Evolutionary conservation across 2,329 filamentous ascomycete species (phyloP).

Genomic region (Aspergillus sergii): DNA sequence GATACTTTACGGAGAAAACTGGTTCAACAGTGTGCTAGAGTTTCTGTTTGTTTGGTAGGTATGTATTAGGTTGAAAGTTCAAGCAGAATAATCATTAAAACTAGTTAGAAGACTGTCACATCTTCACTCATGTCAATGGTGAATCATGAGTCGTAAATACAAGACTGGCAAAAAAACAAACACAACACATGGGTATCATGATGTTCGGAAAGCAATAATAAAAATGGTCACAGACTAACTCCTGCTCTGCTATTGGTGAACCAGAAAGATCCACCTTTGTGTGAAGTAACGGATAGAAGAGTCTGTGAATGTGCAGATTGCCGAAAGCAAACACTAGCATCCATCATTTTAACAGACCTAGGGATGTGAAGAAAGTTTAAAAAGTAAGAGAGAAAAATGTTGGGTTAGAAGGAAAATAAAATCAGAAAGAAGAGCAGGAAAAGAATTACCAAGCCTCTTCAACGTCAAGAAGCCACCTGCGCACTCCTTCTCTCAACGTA

Average conservation of each 20-base stretch:
- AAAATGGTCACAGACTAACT: background rate
- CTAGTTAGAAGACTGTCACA: background rate
- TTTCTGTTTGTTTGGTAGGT: no score
- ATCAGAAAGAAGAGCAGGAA: background rate
- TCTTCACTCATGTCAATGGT: conserved; percentile 2
- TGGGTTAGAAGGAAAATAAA: background rate
- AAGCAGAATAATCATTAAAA: conserved; percentile 1
- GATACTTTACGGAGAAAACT: no score
- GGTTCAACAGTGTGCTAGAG: no score
- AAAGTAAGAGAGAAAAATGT: background rate
- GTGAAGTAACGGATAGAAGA: background rate
- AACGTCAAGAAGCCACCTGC: conserved; percentile 57
- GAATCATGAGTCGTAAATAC: conserved; percentile 7
- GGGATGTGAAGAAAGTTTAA: background rate
- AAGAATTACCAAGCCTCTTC: conserved; percentile 46
- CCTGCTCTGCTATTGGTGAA: background rate
- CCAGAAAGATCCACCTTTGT: background rate
- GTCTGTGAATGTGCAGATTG: background rate
- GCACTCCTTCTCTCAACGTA: conserved; percentile 58
- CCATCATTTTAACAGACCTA: background rate
- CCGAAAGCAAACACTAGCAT: background rate
- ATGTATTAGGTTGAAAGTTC: background rate
- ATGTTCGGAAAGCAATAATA: conserved; percentile 6
- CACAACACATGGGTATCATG: conserved; percentile 32
- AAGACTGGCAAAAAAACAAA: conserved; percentile 14